phyloP scores from a whole-genome alignment of 2,329 filamentous ascomycete species.

The Colletotrichum sp. region DNA sequence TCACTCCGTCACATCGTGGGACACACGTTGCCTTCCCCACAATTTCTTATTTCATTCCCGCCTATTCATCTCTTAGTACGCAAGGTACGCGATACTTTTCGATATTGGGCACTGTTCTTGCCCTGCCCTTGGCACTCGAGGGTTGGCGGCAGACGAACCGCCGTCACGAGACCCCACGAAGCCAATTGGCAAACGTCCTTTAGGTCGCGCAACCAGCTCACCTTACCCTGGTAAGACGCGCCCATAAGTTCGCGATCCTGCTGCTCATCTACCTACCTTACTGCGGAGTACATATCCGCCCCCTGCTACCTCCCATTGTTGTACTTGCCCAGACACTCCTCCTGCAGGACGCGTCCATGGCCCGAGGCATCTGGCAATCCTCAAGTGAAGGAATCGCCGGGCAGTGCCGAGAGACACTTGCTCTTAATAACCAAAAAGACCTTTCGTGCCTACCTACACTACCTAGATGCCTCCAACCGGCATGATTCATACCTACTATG shows the following conservation, averaged over 20 bases:
- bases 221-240: conserved; percentile 18
- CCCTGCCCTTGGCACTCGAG: conserved; percentile 1
- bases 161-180: not conserved
- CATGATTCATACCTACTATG: not conserved
- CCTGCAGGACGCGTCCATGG: not conserved
- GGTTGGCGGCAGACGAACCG: not conserved
- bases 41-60: conserved; percentile 12
- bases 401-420: not conserved
- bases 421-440: conserved; percentile 6
- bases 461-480: not conserved
- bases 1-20: conserved; percentile 14
- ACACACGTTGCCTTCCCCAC: conserved; percentile 13
- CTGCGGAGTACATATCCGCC: not conserved
- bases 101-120: conserved; percentile 2
- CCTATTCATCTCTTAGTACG: conserved; percentile 2
- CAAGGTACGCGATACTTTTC: conserved; percentile 1
- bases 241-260: not conserved
- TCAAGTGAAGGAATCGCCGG: conserved; percentile 14
- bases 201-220: not conserved
- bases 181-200: not conserved
- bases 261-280: not conserved
- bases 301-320: not conserved
- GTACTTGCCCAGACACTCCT: not conserved
- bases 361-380: conserved; percentile 7
- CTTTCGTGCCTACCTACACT: not conserved